A percentile compares a stretch with the other conserved stretches of the same genome.
Evolutionary conservation across 805 yeast species (phyloP).

Genomic region (Starmera amethionina): DNA sequence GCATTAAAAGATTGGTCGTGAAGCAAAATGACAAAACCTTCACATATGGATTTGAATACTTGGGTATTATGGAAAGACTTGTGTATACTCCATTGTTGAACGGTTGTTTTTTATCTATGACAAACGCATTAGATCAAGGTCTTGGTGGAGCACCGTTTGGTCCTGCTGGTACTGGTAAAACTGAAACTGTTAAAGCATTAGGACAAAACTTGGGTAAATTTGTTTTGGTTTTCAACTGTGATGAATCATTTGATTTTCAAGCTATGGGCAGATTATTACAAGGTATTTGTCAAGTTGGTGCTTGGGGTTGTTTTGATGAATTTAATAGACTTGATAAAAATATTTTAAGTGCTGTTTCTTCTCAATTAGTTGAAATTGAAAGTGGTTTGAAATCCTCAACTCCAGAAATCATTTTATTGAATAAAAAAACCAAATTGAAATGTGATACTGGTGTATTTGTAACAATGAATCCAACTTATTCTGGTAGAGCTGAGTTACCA

Average conservation of each 20-base stretch:
- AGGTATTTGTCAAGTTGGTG: conserved; percentile 77
- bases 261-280: conserved; percentile 67
- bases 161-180: conserved; percentile 97
- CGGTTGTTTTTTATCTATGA: conserved; percentile 54
- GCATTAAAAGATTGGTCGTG: conserved; percentile 29
- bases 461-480: conserved; percentile 86
- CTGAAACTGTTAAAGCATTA: conserved; percentile 80
- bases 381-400: conserved; percentile 27
- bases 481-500: conserved; percentile 75
- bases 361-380: conserved; percentile 69
- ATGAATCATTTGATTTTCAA: conserved; percentile 74
- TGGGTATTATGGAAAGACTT: conserved; percentile 63
- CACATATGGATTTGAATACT: conserved; percentile 71
- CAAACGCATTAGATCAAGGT: conserved; percentile 61
- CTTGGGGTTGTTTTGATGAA: conserved; percentile 96
- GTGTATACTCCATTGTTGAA: conserved; percentile 71
- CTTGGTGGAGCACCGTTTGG: conserved; percentile 91
- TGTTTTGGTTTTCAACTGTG: conserved; percentile 87
- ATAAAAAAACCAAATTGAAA: conserved; percentile 28
- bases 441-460: conserved; percentile 65
- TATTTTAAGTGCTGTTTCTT: conserved; percentile 76
- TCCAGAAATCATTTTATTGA: conserved; percentile 29
- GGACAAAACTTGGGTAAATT: conserved; percentile 71
- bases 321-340: conserved; percentile 69
- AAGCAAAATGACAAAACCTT: conserved; percentile 42